phyloP scores from a whole-genome alignment of 108 stramenopile genomes.

The Cyclotella distinguenda region DNA sequence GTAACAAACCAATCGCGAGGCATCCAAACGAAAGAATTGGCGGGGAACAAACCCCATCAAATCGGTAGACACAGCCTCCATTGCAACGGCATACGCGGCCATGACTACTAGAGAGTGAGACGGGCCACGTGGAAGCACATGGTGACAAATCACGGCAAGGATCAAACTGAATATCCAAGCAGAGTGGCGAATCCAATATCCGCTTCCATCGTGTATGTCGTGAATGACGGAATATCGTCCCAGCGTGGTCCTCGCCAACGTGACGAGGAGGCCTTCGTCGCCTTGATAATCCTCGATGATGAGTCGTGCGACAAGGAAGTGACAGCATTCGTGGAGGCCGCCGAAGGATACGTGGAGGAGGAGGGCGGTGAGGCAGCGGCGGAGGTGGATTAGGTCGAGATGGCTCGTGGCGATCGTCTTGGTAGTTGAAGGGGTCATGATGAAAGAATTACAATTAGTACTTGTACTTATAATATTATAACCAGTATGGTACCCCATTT shows the following conservation, averaged over 20 bases:
- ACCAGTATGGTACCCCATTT: no score
- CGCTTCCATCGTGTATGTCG: not conserved
- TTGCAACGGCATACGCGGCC: slow-evolving; percentile 57
- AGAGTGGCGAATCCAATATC: slow-evolving; percentile 23
- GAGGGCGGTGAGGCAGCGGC: not conserved
- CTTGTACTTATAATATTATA: no score
- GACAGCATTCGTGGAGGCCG: slow-evolving; percentile 55
- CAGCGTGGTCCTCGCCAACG: slow-evolving; percentile 4
- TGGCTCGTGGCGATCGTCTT: not conserved
- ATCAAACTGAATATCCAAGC: slow-evolving; percentile 64
- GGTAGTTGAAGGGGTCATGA: not conserved
- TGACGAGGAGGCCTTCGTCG: not conserved
- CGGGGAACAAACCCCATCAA: slow-evolving; percentile 43
- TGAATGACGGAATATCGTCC: slow-evolving; percentile 26
- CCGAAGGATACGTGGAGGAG: slow-evolving; percentile 58
- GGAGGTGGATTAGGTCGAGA: no score
- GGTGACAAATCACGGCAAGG: slow-evolving; percentile 39
- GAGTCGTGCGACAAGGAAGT: slow-evolving; percentile 40
- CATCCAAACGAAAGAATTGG: slow-evolving; percentile 5
- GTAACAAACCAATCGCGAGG: slow-evolving; percentile 21
- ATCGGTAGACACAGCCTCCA: slow-evolving; percentile 70
- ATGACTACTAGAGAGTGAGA: not conserved
- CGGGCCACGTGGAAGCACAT: not conserved
- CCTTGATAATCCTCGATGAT: not conserved
- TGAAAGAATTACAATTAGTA: no score